Base-by-base conservation (phyloP, 306 rosid species). In the Cucurbita ficifolia region DNA sequence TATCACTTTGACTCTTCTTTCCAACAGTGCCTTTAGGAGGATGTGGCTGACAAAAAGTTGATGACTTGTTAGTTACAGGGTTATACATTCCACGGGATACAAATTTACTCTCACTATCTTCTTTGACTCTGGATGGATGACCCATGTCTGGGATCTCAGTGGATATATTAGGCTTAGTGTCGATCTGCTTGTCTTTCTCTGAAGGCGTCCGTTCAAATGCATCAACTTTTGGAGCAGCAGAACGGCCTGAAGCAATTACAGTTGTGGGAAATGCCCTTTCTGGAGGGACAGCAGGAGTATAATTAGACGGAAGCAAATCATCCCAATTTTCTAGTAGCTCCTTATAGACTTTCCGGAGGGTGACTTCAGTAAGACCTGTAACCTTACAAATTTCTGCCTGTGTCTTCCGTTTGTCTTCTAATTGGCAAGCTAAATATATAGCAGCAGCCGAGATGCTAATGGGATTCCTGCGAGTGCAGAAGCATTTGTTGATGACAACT, bases 371-470 rank as follows among this genome's bases (percentile, higher is more conserved):
- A 36, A 94, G 96, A 59, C 99, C 96, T 10, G 97, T 94, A 70
- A 94, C 96, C 86, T 89, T 94, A 77, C 99, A 94, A 77, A 94
- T 94, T 86, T 91, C 97, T 17, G 96, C 97, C 78, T 89, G 96
- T 2, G 99, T 94, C 81, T 94, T 94, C 79, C 97, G 93, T 74
- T 94, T 94, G 88, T 94, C 99, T 87, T 94, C 99, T 51, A 94
- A 92, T 83, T 94, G 99, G 88, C 99, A 94, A 59, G 99, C 99
- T 79, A 94, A 77, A 79, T 94, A 94, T 80, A 94, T 94, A 16
- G 99, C 97, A 36, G 96, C 97, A 1, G 96, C 99, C 7, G 96
- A 94, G 75, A 94, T 94, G 86, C 99, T 94, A 65, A 94, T 94
- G 40, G 99, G 99, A 76, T 86, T 94, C 71, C 96, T 84, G 71